Evolutionary conservation across 352 stramenopile species (phyloP).

Genomic region (Phytophthora ohioensis): DNA sequence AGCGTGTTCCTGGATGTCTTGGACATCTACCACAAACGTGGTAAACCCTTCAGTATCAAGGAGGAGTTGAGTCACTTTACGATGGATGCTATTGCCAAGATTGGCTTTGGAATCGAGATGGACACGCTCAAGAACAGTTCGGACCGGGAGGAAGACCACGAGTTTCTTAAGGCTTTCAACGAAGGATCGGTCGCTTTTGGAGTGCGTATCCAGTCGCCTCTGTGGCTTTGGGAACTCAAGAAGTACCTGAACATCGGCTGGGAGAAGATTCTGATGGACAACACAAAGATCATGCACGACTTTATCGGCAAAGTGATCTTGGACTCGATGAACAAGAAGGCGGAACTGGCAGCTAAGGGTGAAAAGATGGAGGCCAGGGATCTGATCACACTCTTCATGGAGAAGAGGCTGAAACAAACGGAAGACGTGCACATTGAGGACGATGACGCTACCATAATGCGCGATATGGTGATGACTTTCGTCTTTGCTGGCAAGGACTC

Average conservation of each 20-base stretch:
- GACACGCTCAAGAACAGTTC: constrained; percentile 44
- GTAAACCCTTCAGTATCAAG: constrained; percentile 46
- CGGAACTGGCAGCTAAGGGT: constrained; percentile 55
- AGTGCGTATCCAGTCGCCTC: constrained; percentile 41
- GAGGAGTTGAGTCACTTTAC: constrained; percentile 62
- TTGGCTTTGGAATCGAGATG: constrained; percentile 58
- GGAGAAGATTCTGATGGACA: constrained; percentile 49
- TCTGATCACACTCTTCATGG: constrained; percentile 50
- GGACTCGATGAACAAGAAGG: constrained; percentile 48
- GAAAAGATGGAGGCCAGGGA: constrained; percentile 57
- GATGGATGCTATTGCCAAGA: constrained; percentile 71
- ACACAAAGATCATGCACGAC: constrained; percentile 48
- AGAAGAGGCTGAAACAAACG: constrained; percentile 42
- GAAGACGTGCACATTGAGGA: constrained; percentile 37
- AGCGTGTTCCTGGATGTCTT: constrained; percentile 38
- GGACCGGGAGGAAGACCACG: constrained; percentile 44
- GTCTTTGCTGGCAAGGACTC: constrained; percentile 84
- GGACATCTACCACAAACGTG: constrained; percentile 23
- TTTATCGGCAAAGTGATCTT: constrained; percentile 59
- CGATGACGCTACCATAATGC: constrained; percentile 52
- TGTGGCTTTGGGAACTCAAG: constrained; percentile 50
- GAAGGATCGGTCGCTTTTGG: constrained; percentile 42
- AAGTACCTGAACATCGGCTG: constrained; percentile 46
- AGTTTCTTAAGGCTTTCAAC: constrained; percentile 61
- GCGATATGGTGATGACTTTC: constrained; percentile 81